phyloP scores from a whole-genome alignment of 371 early-diverging fungal species.

The Mortierella sp. region DNA sequence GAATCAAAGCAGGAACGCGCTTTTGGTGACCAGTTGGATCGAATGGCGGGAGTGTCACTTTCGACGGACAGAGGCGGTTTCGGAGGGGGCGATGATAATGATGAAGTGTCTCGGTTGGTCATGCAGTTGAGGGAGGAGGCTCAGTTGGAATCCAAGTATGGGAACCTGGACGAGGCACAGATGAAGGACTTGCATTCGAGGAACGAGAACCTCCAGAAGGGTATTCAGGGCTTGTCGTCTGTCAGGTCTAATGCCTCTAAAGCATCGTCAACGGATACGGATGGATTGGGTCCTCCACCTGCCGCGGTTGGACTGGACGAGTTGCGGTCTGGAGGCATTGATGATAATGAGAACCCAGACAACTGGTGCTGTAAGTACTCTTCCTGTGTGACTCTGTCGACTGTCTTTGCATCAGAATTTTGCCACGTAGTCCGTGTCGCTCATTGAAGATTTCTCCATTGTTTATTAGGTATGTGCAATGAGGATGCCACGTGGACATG shows the following conservation, averaged over 20 bases:
- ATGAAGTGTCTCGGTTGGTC: conserved; percentile 59
- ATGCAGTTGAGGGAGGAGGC: conserved; percentile 59
- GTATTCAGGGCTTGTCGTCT: conserved; percentile 23
- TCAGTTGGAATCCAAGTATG: conserved; percentile 62
- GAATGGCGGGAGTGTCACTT: conserved; percentile 21
- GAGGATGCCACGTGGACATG: conserved; percentile 73
- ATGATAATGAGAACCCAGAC: conserved; percentile 64
- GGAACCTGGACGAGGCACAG: conserved; percentile 44
- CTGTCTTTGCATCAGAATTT: neutral
- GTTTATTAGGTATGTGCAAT: conserved; percentile 68
- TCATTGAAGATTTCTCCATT: neutral
- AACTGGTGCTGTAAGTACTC: conserved; percentile 74
- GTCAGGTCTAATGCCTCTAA: conserved; percentile 18
- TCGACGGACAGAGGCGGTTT: neutral
- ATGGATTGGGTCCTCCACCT: conserved; percentile 63
- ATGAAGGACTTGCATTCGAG: conserved; percentile 60
- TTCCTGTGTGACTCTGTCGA: neutral
- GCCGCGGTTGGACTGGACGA: conserved; percentile 58
- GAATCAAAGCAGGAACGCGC: conserved; percentile 17
- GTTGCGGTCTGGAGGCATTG: conserved; percentile 50
- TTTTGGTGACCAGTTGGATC: conserved; percentile 39
- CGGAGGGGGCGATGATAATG: conserved; percentile 20
- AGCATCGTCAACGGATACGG: conserved; percentile 1
- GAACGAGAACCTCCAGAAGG: conserved; percentile 58
- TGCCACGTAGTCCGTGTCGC: neutral